A percentile compares a stretch with the other conserved stretches of the same genome.
These are phyloP conservation scores for Beta vulgaris DNA, from an alignment of 148 eudicot species.

Conservation along the genomic window DNA sequence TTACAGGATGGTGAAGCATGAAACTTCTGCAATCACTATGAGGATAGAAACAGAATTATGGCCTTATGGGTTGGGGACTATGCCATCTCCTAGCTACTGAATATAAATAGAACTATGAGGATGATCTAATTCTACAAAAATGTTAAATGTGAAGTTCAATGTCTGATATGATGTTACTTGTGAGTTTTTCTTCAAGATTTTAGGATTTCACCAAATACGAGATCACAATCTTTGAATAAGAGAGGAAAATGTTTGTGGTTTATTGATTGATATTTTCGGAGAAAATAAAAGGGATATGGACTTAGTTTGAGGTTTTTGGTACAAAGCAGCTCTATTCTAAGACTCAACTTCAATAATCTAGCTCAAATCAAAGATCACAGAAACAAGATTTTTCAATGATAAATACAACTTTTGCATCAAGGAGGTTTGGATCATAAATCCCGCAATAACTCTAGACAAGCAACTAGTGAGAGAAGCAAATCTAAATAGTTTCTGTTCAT, in stretches of 20 bases:
- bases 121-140: neutral
- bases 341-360: neutral
- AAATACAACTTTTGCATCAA: neutral
- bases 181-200: no score
- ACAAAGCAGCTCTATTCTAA: neutral
- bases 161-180: no score
- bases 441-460: no score
- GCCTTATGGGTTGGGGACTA: neutral
- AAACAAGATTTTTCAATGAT: neutral
- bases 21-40: no score
- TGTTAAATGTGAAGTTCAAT: no score
- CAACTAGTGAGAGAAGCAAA: neutral
- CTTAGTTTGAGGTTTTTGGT: no score
- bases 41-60: no score
- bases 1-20: no score
- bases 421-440: neutral
- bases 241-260: no score
- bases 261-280: neutral
- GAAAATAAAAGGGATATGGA: neutral
- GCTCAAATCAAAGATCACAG: neutral
- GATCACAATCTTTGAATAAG: no score
- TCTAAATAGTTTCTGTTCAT: no score
- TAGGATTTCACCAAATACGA: no score
- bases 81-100: neutral
- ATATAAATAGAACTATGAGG: neutral